A percentile compares a stretch with the other conserved stretches of the same genome.
Conservation (phyloP, 2,329 filamentous ascomycete species). For the Aspergillus tanneri region DNA sequence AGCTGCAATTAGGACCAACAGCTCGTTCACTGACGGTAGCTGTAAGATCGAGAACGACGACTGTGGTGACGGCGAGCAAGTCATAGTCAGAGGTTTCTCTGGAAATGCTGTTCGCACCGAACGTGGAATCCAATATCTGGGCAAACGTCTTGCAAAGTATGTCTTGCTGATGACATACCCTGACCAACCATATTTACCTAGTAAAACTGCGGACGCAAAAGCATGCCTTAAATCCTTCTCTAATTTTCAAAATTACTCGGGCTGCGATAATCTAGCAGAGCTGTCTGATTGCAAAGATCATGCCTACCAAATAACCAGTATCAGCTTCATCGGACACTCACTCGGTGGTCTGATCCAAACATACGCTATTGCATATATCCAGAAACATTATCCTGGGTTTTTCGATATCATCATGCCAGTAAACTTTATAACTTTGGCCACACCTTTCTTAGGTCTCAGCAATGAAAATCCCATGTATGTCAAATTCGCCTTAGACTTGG, state of each 20-base stretch:
- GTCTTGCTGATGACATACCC: conserved; percentile 88
- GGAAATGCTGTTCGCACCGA: conserved; percentile 91
- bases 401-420: conserved; percentile 82
- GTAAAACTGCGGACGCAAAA: conserved; percentile 54
- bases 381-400: conserved; percentile 90
- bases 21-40: background rate
- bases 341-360: conserved; percentile 87
- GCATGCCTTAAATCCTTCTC: conserved; percentile 51
- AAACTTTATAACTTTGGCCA: conserved; percentile 86
- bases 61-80: conserved; percentile 60
- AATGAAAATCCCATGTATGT: conserved; percentile 98
- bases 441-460: conserved; percentile 85
- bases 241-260: conserved; percentile 38
- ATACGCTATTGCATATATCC: conserved; percentile 93
- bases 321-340: conserved; percentile 92
- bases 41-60: background rate
- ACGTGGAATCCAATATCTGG: conserved; percentile 92
- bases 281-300: conserved; percentile 47
- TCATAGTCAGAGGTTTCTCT: conserved; percentile 84
- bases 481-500: conserved; percentile 94
- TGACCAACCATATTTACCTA: conserved; percentile 81
- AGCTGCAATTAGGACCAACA: background rate
- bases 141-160: conserved; percentile 89
- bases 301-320: conserved; percentile 83
- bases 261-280: conserved; percentile 40